A percentile compares a stretch with the other conserved stretches of the same genome.
Evolutionary conservation across 306 rosid species (phyloP).

Genomic region (Trichosanthes cucumerina): DNA sequence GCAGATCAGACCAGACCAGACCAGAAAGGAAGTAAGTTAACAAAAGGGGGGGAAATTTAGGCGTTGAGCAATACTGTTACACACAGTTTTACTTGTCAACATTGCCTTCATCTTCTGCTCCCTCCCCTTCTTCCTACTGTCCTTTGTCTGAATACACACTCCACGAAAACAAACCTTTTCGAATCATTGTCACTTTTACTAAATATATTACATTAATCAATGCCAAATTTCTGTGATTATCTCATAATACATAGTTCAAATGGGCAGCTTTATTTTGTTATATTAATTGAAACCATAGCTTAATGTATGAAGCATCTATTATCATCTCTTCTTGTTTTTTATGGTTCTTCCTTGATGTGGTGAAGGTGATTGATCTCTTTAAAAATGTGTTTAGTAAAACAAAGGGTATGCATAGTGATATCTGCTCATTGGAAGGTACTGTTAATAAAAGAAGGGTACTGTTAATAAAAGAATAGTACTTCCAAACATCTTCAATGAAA

Average conservation of each 20-base stretch:
- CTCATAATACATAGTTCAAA: background rate
- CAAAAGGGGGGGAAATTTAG: constrained; percentile 8
- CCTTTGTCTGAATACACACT: background rate
- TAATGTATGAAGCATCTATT: background rate
- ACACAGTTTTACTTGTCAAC: constrained; percentile 5
- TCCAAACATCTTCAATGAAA: background rate
- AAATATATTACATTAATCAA: background rate
- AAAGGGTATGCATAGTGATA: background rate
- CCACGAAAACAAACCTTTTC: background rate
- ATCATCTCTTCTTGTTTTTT: background rate
- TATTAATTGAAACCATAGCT: background rate
- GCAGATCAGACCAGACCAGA: background rate
- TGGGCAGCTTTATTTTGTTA: background rate
- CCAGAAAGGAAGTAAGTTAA: background rate
- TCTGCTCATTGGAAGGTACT: background rate
- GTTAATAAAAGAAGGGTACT: background rate
- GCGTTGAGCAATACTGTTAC: background rate
- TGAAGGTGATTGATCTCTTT: too few relatives aligned
- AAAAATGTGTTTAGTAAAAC: background rate
- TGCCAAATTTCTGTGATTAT: background rate
- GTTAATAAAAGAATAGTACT: background rate
- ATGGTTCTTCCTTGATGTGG: background rate
- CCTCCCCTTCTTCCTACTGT: background rate
- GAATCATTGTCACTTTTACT: background rate
- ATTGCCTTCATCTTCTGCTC: background rate